A percentile compares a stretch with the other conserved stretches of the same genome.
Conservation (phyloP, 345 rosid species). For the Eucalyptus paniculata region DNA sequence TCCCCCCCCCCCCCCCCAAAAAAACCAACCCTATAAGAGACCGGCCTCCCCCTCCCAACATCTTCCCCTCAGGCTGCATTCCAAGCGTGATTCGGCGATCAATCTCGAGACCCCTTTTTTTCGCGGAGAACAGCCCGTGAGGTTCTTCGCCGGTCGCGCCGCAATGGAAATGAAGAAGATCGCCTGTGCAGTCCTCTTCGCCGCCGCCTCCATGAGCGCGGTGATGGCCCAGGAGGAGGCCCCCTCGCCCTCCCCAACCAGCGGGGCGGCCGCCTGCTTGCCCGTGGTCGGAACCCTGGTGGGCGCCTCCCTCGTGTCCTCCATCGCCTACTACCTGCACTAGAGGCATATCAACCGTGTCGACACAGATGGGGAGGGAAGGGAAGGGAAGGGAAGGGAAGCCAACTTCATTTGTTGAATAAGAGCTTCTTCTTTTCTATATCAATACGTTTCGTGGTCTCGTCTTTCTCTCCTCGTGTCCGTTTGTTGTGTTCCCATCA, state of each 20-base stretch:
- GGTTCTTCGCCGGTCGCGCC: not conserved
- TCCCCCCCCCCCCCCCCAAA: too few relatives aligned
- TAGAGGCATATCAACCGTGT: not conserved
- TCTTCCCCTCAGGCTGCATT: not conserved
- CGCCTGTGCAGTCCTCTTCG: slow-evolving; percentile 13
- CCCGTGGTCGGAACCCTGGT: slow-evolving; percentile 12
- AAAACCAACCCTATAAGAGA: not conserved
- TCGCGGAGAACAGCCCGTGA: not conserved
- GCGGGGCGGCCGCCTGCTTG: slow-evolving; percentile 1
- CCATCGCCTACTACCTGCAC: slow-evolving; percentile 11
- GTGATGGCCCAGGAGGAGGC: slow-evolving; percentile 12
- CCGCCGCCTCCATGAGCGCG: slow-evolving; percentile 19
- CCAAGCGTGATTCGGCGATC: not conserved
- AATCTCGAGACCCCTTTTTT: not conserved
- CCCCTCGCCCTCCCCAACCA: slow-evolving; percentile 3
- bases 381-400: not conserved
- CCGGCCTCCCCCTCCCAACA: not conserved
- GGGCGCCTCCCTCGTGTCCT: slow-evolving; percentile 19
- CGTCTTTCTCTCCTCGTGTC: not conserved
- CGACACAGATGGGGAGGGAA: not conserved
- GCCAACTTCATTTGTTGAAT: not conserved
- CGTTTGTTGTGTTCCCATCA: not conserved
- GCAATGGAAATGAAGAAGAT: slow-evolving; percentile 29
- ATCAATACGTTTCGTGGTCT: not conserved
- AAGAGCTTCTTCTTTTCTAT: not conserved